These are phyloP conservation scores for Magnolia kwangsiensis DNA, from an alignment of 164 flowering plant species.

Conservation along the genomic window DNA sequence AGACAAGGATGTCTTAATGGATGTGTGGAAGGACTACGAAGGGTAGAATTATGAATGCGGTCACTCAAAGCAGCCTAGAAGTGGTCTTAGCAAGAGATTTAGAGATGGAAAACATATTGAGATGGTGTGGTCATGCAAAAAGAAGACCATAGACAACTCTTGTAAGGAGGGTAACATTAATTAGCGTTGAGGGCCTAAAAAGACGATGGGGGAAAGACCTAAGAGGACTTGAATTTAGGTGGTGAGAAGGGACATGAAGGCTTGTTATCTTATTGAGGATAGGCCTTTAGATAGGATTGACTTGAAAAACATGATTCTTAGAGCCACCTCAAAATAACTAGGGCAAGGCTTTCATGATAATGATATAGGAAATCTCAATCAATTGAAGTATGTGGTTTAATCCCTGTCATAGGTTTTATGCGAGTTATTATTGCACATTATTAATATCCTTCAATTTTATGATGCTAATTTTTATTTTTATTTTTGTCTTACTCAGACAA, in stretches of 20 bases:
- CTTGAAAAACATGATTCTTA: neutral
- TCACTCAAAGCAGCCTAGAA: neutral
- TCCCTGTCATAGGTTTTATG: neutral
- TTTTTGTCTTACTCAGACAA: conserved; percentile 39
- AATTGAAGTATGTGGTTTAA: neutral
- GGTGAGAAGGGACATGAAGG: neutral
- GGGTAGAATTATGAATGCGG: neutral
- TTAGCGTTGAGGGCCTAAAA: neutral
- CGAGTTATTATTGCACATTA: neutral
- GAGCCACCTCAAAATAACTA: neutral
- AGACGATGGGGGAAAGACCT: neutral
- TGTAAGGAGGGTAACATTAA: neutral
- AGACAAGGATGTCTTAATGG: neutral
- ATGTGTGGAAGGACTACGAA: too few relatives aligned
- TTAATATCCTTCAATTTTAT: neutral
- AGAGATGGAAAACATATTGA: neutral
- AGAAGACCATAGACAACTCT: neutral
- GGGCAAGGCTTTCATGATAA: neutral
- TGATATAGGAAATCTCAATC: neutral
- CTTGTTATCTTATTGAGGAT: neutral
- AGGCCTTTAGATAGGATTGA: neutral
- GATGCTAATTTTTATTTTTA: conserved; percentile 3
- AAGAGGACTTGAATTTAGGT: too few relatives aligned
- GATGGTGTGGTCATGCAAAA: neutral
- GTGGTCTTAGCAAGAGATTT: neutral